Percentiles rank a stretch among this genome's conserved stretches.
Evolutionary conservation across 2,329 filamentous ascomycete genomes (phyloP).

Genomic region (Cladosporium austrohemisphaericum): DNA sequence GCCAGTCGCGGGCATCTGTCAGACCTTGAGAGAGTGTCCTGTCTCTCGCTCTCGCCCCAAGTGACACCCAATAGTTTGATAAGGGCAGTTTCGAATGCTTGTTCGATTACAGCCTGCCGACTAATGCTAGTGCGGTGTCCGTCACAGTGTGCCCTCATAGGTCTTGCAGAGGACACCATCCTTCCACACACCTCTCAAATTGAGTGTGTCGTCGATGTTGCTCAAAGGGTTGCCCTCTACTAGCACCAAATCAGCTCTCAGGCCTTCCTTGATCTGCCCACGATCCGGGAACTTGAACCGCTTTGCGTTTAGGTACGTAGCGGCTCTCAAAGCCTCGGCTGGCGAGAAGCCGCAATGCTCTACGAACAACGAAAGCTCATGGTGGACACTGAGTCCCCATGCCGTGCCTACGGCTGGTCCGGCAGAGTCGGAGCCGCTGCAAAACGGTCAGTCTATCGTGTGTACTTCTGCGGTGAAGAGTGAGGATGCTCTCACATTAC

Average conservation of each 20-base stretch:
- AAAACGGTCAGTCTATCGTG: neutral
- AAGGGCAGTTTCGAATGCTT: too few species aligned
- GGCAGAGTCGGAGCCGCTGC: conserved; percentile 42
- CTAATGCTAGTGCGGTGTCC: too few species aligned
- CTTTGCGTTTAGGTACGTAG: conserved; percentile 39
- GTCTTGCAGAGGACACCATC: conserved; percentile 29
- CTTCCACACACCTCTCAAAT: conserved; percentile 45
- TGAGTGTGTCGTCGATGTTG: conserved; percentile 39
- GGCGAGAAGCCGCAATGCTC: conserved; percentile 42
- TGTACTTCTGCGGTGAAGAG: neutral
- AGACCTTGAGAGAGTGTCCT: too few species aligned
- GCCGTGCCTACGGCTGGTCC: conserved; percentile 43
- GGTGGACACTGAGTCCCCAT: conserved; percentile 42
- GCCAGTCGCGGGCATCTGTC: too few species aligned
- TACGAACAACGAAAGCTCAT: conserved; percentile 42
- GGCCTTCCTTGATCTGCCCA: conserved; percentile 37
- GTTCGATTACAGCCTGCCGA: too few species aligned
- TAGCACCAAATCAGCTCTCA: conserved; percentile 42
- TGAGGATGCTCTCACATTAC: conserved; percentile 33
- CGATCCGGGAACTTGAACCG: conserved; percentile 42
- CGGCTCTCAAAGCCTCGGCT: conserved; percentile 39
- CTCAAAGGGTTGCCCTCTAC: conserved; percentile 43
- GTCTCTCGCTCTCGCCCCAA: too few species aligned
- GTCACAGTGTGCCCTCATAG: neutral
- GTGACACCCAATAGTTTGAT: too few species aligned